Percentiles rank a stretch among this genome's conserved stretches.
These are phyloP conservation scores for Exsudoporus frostii DNA, from an alignment of 768 basidiomycete species.

Conservation along the genomic window DNA sequence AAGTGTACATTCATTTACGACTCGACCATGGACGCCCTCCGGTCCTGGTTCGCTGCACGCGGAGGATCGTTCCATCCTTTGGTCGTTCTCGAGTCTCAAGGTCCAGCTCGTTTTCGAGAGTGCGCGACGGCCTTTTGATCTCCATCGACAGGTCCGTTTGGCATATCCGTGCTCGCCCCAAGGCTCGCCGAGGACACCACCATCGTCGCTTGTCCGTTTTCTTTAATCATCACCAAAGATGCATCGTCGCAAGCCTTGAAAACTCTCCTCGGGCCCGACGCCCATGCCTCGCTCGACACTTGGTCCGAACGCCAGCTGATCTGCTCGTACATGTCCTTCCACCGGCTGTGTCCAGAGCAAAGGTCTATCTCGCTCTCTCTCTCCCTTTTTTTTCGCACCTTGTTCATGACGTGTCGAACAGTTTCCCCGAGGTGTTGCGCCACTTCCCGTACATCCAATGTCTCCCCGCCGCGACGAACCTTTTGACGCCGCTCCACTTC, in stretches of 20 bases:
- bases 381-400: background rate
- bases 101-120: conserved; percentile 30
- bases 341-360: conserved; percentile 47
- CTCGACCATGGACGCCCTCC: conserved; percentile 33
- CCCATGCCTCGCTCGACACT: conserved; percentile 19
- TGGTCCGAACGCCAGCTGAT: conserved; percentile 70
- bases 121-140: conserved; percentile 6
- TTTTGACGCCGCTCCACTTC: conserved; percentile 78
- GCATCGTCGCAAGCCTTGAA: conserved; percentile 43
- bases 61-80: conserved; percentile 53
- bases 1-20: background rate
- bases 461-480: conserved; percentile 53
- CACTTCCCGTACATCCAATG: conserved; percentile 66
- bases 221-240: conserved; percentile 58
- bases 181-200: conserved; percentile 48
- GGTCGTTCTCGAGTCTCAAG: conserved; percentile 41
- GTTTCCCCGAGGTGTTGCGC: conserved; percentile 9
- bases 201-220: conserved; percentile 67
- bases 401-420: conserved; percentile 5
- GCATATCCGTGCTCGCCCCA: conserved; percentile 49
- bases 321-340: conserved; percentile 61
- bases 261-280: conserved; percentile 33
- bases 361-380: conserved; percentile 26
- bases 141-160: conserved; percentile 36
- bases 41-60: conserved; percentile 45